These are phyloP conservation scores for Colletotrichum melonis DNA, from an alignment of 2,329 filamentous ascomycete species.

Conservation along the genomic window DNA sequence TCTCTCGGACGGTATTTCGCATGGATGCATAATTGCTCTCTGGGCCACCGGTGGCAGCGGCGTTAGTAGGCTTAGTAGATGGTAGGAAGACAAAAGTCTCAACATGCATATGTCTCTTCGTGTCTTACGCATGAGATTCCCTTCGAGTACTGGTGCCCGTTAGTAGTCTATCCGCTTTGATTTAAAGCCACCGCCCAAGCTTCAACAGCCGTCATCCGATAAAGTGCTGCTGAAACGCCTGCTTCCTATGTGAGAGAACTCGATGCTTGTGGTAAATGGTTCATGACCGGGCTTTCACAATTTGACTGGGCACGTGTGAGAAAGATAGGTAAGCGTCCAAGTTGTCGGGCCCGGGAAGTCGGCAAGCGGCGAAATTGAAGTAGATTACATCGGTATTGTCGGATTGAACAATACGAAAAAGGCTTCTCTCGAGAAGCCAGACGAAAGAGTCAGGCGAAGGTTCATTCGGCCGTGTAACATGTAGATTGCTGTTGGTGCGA, in stretches of 20 bases:
- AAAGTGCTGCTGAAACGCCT: not conserved
- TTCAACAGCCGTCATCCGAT: not conserved
- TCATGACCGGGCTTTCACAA: too few relatives aligned
- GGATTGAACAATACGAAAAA: not conserved
- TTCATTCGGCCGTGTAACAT: not conserved
- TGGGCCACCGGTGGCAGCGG: not conserved
- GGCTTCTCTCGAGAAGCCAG: not conserved
- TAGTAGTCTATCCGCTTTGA: not conserved
- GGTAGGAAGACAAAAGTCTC: not conserved
- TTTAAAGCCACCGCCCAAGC: not conserved
- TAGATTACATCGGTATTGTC: not conserved
- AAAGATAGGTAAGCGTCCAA: not conserved
- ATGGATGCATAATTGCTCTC: slow-evolving; percentile 5
- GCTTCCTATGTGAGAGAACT: not conserved
- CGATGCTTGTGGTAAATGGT: not conserved
- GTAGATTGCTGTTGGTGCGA: not conserved
- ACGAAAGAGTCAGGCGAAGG: not conserved
- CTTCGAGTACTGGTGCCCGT: too few relatives aligned
- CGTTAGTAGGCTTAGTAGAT: slow-evolving; percentile 12
- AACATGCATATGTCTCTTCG: not conserved
- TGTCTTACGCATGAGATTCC: not conserved
- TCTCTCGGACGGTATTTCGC: not conserved
- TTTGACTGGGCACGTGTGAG: not conserved
- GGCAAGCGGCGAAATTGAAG: not conserved
- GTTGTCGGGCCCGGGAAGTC: not conserved